Base-by-base conservation (phyloP, 352 stramenopile genomes). In the Phytophthora tubulina region DNA sequence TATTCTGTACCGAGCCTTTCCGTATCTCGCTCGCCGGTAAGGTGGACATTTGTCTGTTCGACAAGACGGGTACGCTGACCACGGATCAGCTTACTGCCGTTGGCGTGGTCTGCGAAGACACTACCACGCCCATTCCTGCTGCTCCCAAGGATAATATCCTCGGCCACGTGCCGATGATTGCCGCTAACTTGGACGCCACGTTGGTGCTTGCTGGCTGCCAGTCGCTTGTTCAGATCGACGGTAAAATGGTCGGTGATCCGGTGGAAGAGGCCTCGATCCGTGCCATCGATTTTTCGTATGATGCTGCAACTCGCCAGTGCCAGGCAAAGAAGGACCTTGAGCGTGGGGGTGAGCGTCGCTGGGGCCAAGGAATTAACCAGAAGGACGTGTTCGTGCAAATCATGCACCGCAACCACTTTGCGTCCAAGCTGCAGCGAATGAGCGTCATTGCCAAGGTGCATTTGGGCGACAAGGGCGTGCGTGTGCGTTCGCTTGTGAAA, bases 1-100 rank as follows among this genome's bases (percentile, higher is more conserved):
- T 99, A 44, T 99, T 98, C 80, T 99, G 97, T 82, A 99, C 98
- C 0, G 98, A 99, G 73, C 97, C 96, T 30, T 99, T 99, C 82
- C 95, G 98, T 50, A 99, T 99, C 61, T 98, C 98, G 31, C 78
- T 99, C 17, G 98, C 97, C 21, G 98, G 98, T 31, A 97, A 98
- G 55, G 92, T 99, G 2, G 88, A 98, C 73, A 92, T 98, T 69
- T 99, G 97, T 66, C 89, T 97, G 35, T 99, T 99, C 71, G 98
- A 99, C 79, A 99, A 99, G 82, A 99, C 98, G 0, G 98, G 98
- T 31, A 99, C 98, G 6, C 78, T 99, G 38, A 99, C 98, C 0
- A 99, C 90, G 27, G 98, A 99, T 76, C 90, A 98, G 70, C 91
- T 99, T 59, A 96, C 90, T 33, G 84, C 98, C 1, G 86, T 95